Percentiles rank a stretch among this genome's conserved stretches.
phyloP scores from a whole-genome alignment of 202 grass and related monocot species.

The Tripidium arundinaceum region DNA sequence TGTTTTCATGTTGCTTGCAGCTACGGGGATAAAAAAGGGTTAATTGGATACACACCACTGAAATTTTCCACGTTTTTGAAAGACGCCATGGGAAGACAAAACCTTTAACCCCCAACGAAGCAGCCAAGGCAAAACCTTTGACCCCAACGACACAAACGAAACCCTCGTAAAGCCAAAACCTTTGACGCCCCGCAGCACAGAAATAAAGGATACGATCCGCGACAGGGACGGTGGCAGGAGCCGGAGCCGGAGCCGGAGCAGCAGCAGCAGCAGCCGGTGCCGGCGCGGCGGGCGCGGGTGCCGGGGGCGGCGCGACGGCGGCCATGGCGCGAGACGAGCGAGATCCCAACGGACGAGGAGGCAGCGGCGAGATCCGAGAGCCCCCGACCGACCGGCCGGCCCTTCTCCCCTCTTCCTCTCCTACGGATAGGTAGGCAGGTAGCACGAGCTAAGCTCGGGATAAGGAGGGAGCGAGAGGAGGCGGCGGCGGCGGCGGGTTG shows the following conservation, averaged over 20 bases:
- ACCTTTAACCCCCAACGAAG: background rate
- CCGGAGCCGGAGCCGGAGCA: background rate
- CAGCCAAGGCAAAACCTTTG: constrained; percentile 9
- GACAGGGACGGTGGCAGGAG: constrained; percentile 16
- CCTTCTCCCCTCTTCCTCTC: constrained; percentile 30
- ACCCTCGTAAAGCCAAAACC: constrained; percentile 8
- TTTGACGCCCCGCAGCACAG: background rate
- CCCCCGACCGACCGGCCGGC: constrained; percentile 10
- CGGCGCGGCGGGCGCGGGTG: constrained; percentile 11
- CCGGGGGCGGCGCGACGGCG: constrained; percentile 46
- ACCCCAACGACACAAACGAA: background rate
- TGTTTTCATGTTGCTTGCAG: no score
- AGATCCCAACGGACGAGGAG: constrained; percentile 34
- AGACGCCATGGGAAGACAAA: background rate
- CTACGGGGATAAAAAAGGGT: no score
- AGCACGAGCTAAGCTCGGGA: constrained; percentile 8
- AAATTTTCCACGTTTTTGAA: no score
- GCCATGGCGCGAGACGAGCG: constrained; percentile 39
- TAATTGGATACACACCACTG: no score
- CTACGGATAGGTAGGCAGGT: constrained; percentile 8
- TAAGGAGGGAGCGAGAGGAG: constrained; percentile 3
- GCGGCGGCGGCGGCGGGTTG: constrained; percentile 34
- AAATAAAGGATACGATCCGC: constrained; percentile 77
- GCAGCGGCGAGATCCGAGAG: constrained; percentile 49
- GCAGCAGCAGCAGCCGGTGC: background rate